Percentiles rank a stretch among this genome's conserved stretches.
These are phyloP conservation scores for Sclerospora graminicola DNA, from an alignment of 352 stramenopile genomes.

Conservation along the genomic window DNA sequence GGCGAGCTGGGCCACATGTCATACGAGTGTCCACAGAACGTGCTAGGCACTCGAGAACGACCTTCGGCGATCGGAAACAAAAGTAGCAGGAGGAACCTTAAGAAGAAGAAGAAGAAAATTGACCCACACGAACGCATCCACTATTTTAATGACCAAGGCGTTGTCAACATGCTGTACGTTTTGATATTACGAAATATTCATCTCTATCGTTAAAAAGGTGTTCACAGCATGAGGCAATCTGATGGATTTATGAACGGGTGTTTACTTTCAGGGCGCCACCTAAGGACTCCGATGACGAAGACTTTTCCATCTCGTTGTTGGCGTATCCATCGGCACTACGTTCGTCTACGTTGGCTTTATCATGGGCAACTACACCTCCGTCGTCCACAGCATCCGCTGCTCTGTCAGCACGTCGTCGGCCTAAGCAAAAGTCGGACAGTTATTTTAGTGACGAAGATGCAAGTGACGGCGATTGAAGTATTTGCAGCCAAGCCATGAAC, in stretches of 20 bases:
- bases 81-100: too few relatives aligned
- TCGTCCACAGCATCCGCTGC: constrained; percentile 8
- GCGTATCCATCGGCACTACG: constrained; percentile 34
- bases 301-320: constrained; percentile 59
- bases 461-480: constrained; percentile 39
- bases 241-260: constrained; percentile 5
- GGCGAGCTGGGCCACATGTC: constrained; percentile 65
- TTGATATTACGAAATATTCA: too few relatives aligned
- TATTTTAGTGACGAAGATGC: constrained; percentile 80
- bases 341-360: constrained; percentile 3
- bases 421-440: constrained; percentile 26
- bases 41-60: constrained; percentile 59
- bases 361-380: not conserved
- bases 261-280: constrained; percentile 22
- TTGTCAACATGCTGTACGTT: too few relatives aligned
- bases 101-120: too few relatives aligned
- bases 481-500: not conserved
- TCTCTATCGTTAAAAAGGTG: constrained; percentile 24
- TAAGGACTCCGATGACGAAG: constrained; percentile 35
- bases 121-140: too few relatives aligned
- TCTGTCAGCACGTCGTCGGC: constrained; percentile 16
- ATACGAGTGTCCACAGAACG: constrained; percentile 79
- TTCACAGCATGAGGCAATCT: constrained; percentile 3
- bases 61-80: constrained; percentile 26
- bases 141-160: too few relatives aligned